Base-by-base conservation (phyloP, 1,139 yeast genomes). In the Saccharomyces hybrid region DNA sequence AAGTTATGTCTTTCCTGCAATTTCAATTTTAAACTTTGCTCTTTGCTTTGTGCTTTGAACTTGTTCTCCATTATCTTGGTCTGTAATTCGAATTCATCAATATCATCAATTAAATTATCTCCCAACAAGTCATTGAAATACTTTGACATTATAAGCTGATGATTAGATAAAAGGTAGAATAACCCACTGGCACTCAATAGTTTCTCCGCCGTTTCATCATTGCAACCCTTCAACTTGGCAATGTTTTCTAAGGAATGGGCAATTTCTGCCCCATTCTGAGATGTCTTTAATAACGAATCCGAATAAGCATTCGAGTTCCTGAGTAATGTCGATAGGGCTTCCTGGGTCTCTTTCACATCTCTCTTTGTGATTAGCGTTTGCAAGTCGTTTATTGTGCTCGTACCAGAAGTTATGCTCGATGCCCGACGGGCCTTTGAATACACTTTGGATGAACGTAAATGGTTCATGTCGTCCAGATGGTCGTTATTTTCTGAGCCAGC, bases 81-180 rank as follows among this genome's bases (percentile, higher is more conserved):
- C 57, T 67, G 73, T 32, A 67, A 57, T 49, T 74, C 71, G 59
- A 84, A 78, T 25, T 67, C 67, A 5, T 67, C 71, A 34, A 81
- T 71, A 49, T 77, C 78, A 20, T 71, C 66, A 13, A 65, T 63
- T 47, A 86, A 71, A 0, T 90, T 88, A n/a, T 69, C 72, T 55
- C 79, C 82, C 62, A 88, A 82, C 47, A 79, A 75, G 9, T 74
- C 66, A 25, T 73, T 71, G 3, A 88, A 69, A 51, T 83, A 72
- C 53, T 82, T 74, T 26, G 89, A 79, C 58, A 89, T 74, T 7
- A 89, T 81, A 58, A 84, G 84, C 60, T 86, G 85, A 64, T 88
- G 95, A 66, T 88, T 88, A 0, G 95, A 84, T 16, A 88, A 79
- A 51, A 89, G 75, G 63, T 81, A 84, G 62, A 88, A 93, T 55